phyloP scores from a whole-genome alignment of 192 early-diverging fungal genomes.

The Rhizoclosmatium sp. region DNA sequence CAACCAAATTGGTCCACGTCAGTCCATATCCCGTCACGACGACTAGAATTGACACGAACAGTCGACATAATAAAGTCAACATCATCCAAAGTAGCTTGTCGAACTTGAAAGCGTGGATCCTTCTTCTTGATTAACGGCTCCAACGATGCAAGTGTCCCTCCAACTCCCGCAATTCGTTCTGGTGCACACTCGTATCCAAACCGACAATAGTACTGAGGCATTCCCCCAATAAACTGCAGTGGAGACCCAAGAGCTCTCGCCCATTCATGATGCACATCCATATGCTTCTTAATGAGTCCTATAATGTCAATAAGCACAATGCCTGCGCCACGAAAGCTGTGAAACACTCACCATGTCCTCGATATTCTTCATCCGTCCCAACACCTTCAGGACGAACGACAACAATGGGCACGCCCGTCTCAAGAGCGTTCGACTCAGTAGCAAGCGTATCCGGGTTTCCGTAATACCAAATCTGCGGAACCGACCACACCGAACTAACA shows the following conservation, averaged over 20 bases:
- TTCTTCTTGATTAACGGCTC: not conserved
- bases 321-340: not conserved
- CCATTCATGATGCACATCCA: constrained; percentile 37
- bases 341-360: not conserved
- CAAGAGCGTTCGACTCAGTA: not conserved
- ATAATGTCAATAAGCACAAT: not conserved
- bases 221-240: constrained; percentile 39
- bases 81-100: not conserved
- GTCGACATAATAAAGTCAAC: not conserved
- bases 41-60: not conserved
- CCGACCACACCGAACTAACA: constrained; percentile 28
- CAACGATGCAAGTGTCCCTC: constrained; percentile 1
- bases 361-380: constrained; percentile 29
- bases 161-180: not conserved
- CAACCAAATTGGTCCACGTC: constrained; percentile 18
- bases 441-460: not conserved
- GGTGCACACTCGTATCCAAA: constrained; percentile 35
- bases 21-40: constrained; percentile 33
- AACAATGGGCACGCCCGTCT: constrained; percentile 3
- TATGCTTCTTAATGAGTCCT: constrained; percentile 29
- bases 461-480: constrained; percentile 35
- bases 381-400: constrained; percentile 36
- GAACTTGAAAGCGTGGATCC: not conserved
- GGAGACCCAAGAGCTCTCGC: constrained; percentile 20
- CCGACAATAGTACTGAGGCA: constrained; percentile 36